phyloP scores from a whole-genome alignment of 1,139 yeast genomes.

The Geotrichum australiense region DNA sequence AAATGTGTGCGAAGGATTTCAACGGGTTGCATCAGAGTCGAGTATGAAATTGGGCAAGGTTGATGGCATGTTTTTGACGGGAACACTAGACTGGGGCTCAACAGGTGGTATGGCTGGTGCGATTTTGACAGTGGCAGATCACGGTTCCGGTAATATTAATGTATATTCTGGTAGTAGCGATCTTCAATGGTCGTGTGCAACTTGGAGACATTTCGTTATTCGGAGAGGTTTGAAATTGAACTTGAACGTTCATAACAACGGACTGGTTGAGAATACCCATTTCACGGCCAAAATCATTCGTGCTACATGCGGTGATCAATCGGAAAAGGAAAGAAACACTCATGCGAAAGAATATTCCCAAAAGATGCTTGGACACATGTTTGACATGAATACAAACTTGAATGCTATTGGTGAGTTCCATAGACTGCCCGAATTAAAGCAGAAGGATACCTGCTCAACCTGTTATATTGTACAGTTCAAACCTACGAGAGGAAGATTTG shows the following conservation, averaged over 20 bases:
- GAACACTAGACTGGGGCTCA: conserved; percentile 62
- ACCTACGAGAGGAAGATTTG: conserved; percentile 73
- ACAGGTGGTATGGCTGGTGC: conserved; percentile 89
- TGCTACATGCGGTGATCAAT: background rate
- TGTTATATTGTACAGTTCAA: conserved; percentile 60
- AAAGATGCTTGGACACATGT: background rate
- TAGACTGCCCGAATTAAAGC: background rate
- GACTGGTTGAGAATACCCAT: conserved; percentile 26
- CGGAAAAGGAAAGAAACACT: background rate
- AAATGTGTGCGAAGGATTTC: conserved; percentile 78
- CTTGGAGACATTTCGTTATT: conserved; percentile 89
- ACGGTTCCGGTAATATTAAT: conserved; percentile 49
- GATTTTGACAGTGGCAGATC: conserved; percentile 76
- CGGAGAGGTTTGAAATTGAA: conserved; percentile 64
- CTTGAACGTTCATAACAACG: no score
- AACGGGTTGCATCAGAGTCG: conserved; percentile 50
- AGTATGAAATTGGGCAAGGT: conserved; percentile 38
- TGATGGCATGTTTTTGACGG: conserved; percentile 66
- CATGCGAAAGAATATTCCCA: background rate
- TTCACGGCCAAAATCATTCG: conserved; percentile 1
- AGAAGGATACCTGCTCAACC: conserved; percentile 29
- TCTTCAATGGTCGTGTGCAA: conserved; percentile 50
- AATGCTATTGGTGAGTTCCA: background rate
- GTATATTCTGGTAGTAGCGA: conserved; percentile 42
- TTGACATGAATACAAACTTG: background rate